Conservation (phyloP, 441 rosid species). For the Arabidopsis lyrata region DNA sequence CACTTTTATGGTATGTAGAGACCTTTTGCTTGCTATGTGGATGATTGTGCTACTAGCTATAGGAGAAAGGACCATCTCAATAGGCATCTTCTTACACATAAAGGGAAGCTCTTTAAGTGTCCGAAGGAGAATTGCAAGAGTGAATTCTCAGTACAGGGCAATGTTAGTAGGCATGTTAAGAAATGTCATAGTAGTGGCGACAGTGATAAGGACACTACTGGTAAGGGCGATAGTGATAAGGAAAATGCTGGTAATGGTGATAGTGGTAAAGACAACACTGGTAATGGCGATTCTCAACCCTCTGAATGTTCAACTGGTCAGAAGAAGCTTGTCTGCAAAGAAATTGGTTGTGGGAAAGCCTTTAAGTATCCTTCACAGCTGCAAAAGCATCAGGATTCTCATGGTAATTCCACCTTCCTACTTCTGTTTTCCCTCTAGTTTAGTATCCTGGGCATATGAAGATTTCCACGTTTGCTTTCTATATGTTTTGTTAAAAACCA, state of each 20-base stretch:
- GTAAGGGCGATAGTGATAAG: not conserved
- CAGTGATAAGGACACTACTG: not conserved
- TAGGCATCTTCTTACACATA: slow-evolving; percentile 72
- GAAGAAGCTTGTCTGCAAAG: slow-evolving; percentile 61
- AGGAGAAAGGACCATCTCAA: slow-evolving; percentile 87
- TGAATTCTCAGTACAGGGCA: slow-evolving; percentile 58
- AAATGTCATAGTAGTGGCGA: slow-evolving; percentile 46
- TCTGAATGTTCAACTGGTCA: slow-evolving; percentile 2
- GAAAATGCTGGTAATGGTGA: not conserved
- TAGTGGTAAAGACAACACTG: not conserved
- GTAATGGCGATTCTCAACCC: slow-evolving; percentile 29
- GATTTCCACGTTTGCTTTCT: not conserved
- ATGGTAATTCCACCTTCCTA: slow-evolving; percentile 52
- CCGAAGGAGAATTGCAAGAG: slow-evolving; percentile 61
- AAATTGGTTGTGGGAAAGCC: slow-evolving; percentile 79
- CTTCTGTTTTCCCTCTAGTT: not conserved
- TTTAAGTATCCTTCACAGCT: slow-evolving; percentile 71
- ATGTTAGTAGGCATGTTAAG: slow-evolving; percentile 66
- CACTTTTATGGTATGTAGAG: slow-evolving; percentile 51
- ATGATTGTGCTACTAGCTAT: slow-evolving; percentile 71
- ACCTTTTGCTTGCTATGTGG: slow-evolving; percentile 65
- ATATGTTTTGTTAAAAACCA: not conserved
- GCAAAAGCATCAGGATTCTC: slow-evolving; percentile 70
- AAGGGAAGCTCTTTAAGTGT: slow-evolving; percentile 77
- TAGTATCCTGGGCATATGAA: not conserved